Evolutionary conservation across 2,329 filamentous ascomycete genomes (phyloP).

Genomic region (Pseudocercospora cruenta): DNA sequence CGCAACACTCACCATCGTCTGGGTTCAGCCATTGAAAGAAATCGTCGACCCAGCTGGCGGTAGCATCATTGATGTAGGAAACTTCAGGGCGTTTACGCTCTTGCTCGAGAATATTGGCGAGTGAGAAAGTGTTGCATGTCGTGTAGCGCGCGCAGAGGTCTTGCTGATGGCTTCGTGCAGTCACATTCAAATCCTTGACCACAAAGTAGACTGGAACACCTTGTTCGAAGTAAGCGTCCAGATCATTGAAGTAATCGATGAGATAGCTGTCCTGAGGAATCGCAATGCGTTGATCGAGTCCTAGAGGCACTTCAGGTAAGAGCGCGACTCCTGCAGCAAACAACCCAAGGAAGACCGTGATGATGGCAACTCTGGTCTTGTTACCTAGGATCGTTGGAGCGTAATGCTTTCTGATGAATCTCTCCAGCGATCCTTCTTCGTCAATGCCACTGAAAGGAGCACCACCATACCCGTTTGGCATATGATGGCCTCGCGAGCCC

Average conservation of each 20-base stretch:
- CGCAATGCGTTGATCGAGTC: conserved; percentile 91
- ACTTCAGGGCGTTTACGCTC: conserved; percentile 87
- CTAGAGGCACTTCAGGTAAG: conserved; percentile 81
- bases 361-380: conserved; percentile 74
- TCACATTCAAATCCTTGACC: conserved; percentile 77
- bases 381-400: conserved; percentile 79
- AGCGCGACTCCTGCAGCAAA: conserved; percentile 85
- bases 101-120: conserved; percentile 89
- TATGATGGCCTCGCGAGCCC: conserved; percentile 67
- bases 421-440: conserved; percentile 81
- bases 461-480: conserved; percentile 63
- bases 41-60: conserved; percentile 96
- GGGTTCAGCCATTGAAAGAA: conserved; percentile 98
- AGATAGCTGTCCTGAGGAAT: conserved; percentile 93
- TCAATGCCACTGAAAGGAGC: conserved; percentile 70
- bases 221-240: conserved; percentile 87
- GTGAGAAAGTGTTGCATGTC: conserved; percentile 79
- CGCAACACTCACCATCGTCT: conserved; percentile 71
- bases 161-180: conserved; percentile 74
- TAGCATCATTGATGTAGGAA: conserved; percentile 84
- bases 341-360: conserved; percentile 82
- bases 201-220: conserved; percentile 98
- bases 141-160: conserved; percentile 90
- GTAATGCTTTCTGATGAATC: conserved; percentile 88
- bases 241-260: conserved; percentile 93